These are phyloP conservation scores for Magnaporthales sp. DNA, from an alignment of 2,329 filamentous ascomycete species.

Conservation along the genomic window DNA sequence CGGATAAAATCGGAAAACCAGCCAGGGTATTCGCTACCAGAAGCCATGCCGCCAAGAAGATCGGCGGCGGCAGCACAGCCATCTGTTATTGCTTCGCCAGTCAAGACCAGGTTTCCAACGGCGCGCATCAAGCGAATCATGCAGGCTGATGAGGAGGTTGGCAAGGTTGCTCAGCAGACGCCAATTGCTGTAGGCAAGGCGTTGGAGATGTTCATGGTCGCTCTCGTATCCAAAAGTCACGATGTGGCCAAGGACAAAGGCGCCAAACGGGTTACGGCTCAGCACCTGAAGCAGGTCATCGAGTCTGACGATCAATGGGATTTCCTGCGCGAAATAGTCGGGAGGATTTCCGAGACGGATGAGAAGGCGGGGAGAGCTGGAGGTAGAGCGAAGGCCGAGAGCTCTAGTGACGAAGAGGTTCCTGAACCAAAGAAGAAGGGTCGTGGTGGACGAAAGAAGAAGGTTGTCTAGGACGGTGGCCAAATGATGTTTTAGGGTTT, in stretches of 20 bases:
- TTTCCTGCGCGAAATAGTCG: constrained; percentile 84
- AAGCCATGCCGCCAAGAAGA: constrained; percentile 22
- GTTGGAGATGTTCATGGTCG: constrained; percentile 95
- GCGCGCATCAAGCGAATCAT: constrained; percentile 98
- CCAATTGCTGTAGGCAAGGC: constrained; percentile 94
- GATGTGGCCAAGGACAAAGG: constrained; percentile 73
- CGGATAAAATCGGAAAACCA: constrained; percentile 7
- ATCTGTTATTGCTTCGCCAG: constrained; percentile 52
- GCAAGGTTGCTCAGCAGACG: constrained; percentile 95
- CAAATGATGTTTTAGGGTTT: neutral
- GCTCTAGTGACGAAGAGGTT: constrained; percentile 41
- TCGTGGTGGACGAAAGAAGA: constrained; percentile 18
- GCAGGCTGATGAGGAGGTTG: constrained; percentile 98
- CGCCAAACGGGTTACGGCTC: constrained; percentile 81
- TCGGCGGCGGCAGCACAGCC: constrained; percentile 27
- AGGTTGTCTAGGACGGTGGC: neutral
- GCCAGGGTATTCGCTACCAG: constrained; percentile 10
- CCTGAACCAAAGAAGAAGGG: constrained; percentile 35
- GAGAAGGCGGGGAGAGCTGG: constrained; percentile 39
- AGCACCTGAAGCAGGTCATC: constrained; percentile 87
- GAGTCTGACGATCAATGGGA: constrained; percentile 87
- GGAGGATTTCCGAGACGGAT: constrained; percentile 56
- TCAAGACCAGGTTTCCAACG: constrained; percentile 93
- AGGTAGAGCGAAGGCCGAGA: constrained; percentile 35
- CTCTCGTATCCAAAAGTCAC: constrained; percentile 81